Conservation (phyloP, 495 filamentous ascomycete species). For the Penicilliopsis zonata region DNA sequence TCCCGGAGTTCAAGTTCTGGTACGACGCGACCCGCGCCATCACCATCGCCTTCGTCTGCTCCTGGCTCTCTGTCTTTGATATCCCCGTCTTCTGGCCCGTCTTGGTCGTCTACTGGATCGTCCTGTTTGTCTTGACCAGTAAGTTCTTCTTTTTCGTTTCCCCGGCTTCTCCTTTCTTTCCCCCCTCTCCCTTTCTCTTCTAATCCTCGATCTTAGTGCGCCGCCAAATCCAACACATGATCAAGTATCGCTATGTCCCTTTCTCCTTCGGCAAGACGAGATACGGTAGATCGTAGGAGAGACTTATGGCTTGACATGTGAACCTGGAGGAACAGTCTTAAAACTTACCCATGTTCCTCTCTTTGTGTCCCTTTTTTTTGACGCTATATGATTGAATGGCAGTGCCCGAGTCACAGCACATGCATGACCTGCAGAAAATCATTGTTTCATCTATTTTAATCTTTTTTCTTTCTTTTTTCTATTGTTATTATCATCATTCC, state of each 20-base stretch:
- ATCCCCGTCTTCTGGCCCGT: slow-evolving; percentile 99
- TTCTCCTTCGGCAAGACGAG: slow-evolving; percentile 87
- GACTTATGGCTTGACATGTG: too few species aligned
- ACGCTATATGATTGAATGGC: too few species aligned
- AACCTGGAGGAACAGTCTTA: too few species aligned
- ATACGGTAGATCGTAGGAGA: slow-evolving; percentile 41
- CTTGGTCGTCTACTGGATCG: slow-evolving; percentile 95
- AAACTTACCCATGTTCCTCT: too few species aligned
- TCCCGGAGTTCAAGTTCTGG: slow-evolving; percentile 99
- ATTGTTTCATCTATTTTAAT: too few species aligned
- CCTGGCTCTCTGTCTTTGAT: slow-evolving; percentile 87
- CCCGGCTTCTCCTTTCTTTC: neutral
- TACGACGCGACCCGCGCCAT: slow-evolving; percentile 84
- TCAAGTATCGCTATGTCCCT: slow-evolving; percentile 98
- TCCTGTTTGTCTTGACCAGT: slow-evolving; percentile 91
- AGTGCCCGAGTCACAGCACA: too few species aligned
- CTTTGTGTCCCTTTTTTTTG: too few species aligned
- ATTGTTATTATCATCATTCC: too few species aligned
- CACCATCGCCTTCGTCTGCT: slow-evolving; percentile 71
- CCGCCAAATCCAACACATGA: slow-evolving; percentile 99
- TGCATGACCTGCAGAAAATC: too few species aligned
- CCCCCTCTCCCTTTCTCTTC: neutral
- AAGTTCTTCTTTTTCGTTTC: slow-evolving; percentile 25
- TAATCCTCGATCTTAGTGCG: slow-evolving; percentile 56
- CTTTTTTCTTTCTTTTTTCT: too few species aligned